A percentile compares a stretch with the other conserved stretches of the same genome.
phyloP scores from a whole-genome alignment of 2,329 filamentous ascomycete genomes.

The Fusarium musae region DNA sequence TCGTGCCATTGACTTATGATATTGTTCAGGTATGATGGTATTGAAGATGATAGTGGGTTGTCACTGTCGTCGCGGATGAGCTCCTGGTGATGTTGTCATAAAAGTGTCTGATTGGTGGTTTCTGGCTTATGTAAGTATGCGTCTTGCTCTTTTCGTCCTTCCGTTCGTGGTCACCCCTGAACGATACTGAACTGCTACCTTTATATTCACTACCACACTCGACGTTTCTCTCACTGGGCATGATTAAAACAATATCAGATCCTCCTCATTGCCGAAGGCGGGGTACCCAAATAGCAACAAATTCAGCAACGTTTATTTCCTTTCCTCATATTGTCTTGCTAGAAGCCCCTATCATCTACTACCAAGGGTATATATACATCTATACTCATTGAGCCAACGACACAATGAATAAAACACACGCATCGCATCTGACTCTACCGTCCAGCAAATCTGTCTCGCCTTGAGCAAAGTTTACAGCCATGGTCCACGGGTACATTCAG shows the following conservation, averaged over 20 bases:
- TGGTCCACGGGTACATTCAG: background rate
- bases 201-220: background rate
- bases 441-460: background rate
- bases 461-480: background rate
- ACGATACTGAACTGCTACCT: background rate
- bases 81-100: conserved; percentile 34
- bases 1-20: conserved; percentile 39
- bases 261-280: background rate
- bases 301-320: background rate
- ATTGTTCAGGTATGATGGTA: conserved; percentile 23
- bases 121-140: conserved; percentile 26
- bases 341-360: background rate
- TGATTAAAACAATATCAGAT: background rate
- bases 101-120: conserved; percentile 26
- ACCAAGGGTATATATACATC: background rate
- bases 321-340: background rate
- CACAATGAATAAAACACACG: background rate
- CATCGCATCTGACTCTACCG: background rate
- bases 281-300: background rate
- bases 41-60: conserved; percentile 24
- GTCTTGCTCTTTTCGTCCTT: conserved; percentile 12
- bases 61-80: conserved; percentile 29
- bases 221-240: background rate
- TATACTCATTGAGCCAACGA: background rate
- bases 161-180: background rate